phyloP scores from a whole-genome alignment of 2,329 filamentous ascomycete species.

The Aspergillus calidoustus region DNA sequence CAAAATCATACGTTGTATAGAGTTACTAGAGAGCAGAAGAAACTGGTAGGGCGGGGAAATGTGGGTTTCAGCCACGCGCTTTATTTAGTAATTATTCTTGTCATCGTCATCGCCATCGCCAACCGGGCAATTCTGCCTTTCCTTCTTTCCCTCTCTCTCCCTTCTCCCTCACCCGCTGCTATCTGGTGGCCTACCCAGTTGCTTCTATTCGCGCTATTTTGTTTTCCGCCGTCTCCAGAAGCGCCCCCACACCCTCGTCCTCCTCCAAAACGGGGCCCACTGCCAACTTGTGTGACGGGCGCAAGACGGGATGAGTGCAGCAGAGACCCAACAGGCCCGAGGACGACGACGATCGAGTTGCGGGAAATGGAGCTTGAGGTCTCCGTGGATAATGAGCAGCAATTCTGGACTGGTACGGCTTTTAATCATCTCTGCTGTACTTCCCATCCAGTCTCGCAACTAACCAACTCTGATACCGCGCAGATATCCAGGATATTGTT shows the following conservation, averaged over 20 bases:
- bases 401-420: slow-evolving; percentile 83
- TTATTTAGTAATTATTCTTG: slow-evolving; percentile 11
- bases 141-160: neutral
- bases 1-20: neutral
- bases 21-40: neutral
- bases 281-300: slow-evolving; percentile 22
- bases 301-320: slow-evolving; percentile 43
- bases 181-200: neutral
- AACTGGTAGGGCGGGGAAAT: neutral
- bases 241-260: slow-evolving; percentile 11
- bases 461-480: slow-evolving; percentile 10
- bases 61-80: slow-evolving; percentile 13
- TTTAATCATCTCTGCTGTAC: slow-evolving; percentile 15
- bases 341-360: slow-evolving; percentile 43
- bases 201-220: neutral
- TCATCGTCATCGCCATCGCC: slow-evolving; percentile 14
- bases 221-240: neutral
- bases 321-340: slow-evolving; percentile 34
- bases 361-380: slow-evolving; percentile 70
- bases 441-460: neutral
- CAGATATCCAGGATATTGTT: slow-evolving; percentile 71
- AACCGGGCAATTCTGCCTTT: slow-evolving; percentile 10
- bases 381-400: slow-evolving; percentile 76
- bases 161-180: slow-evolving; percentile 3
- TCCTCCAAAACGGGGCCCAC: slow-evolving; percentile 24